Base-by-base conservation (phyloP, 2,329 filamentous ascomycete species). In the Podosphaera leucotricha region DNA sequence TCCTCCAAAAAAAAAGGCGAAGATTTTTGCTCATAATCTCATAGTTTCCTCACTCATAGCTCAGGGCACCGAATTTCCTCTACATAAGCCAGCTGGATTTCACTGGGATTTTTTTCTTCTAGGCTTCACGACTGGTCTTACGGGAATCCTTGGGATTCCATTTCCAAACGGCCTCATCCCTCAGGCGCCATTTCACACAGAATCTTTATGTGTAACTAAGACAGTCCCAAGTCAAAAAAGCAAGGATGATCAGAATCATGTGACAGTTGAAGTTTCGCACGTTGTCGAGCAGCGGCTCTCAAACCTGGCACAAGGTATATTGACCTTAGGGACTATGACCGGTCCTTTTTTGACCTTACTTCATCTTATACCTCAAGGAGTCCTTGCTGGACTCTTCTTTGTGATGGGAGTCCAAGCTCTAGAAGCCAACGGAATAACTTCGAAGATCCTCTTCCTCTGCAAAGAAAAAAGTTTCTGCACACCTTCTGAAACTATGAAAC, bases 81-180 rank as follows among this genome's bases (percentile, higher is more conserved):
- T 87, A 10, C 69, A 72, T 19, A 87, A 87, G 55, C 81, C 82
- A 2, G 79, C 81, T 38, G 81, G 81, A 13, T 87, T 87, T 55
- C 81, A 87, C 61, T 87, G 81, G 81, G 81, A 87, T 53, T 60
- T 87, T 35, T 86, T 85, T 61, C 71, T 87, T 24, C 72, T 87
- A 0, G 82, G 82, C 3, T 63, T 83, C 22, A 86, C 80, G 1
- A 86, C 81, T 0, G 79, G 77, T 42, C 61, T 86, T 1, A 77
- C 79, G 2, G 81, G 81, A 10, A 65, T 87, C 21, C 65, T 87
- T 13, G 81, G 82, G 15, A 68, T 87, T 10, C 82, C 81, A 1
- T 83, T 83, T 51, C 82, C 82, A 43, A 87, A 87, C 57, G 81
- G 81, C 26, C 71, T 87, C 22, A 86, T 87, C 50, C 81, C 81